Evolutionary conservation across 208 protist species (phyloP).

Genomic region (Strigomonas culicis): DNA sequence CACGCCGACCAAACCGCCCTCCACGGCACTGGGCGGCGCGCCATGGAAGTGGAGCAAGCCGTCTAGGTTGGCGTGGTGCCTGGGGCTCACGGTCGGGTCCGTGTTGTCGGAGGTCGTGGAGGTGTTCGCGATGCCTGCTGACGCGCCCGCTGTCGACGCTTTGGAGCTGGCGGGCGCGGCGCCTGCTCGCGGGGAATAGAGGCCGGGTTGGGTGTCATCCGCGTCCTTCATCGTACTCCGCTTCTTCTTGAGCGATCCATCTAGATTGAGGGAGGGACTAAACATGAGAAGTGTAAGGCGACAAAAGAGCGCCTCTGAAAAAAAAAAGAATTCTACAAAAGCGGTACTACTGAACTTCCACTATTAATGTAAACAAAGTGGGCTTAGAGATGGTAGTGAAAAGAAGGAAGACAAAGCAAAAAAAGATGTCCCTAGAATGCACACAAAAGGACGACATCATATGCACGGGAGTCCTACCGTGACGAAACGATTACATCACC

Average conservation of each 20-base stretch:
- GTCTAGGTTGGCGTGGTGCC: neutral
- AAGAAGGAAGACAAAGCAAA: constrained; percentile 5
- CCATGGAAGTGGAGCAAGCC: too few relatives aligned
- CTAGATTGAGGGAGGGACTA: constrained; percentile 43
- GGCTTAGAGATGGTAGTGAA: too few relatives aligned
- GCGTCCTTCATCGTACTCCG: constrained; percentile 37
- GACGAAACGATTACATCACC: neutral
- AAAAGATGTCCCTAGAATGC: constrained; percentile 5
- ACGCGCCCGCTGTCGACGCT: neutral
- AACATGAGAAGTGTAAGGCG: constrained; percentile 11
- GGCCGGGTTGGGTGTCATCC: constrained; percentile 35
- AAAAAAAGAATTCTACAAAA: constrained; percentile 15
- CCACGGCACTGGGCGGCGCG: too few relatives aligned
- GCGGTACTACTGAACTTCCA: neutral
- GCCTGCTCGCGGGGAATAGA: constrained; percentile 37
- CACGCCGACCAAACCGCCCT: constrained; percentile 27
- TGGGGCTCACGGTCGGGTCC: too few relatives aligned
- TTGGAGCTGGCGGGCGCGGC: neutral
- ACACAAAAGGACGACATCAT: neutral
- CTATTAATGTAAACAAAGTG: neutral
- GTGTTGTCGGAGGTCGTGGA: too few relatives aligned
- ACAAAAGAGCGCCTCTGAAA: constrained; percentile 2
- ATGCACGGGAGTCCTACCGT: neutral
- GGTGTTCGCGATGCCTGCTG: neutral
- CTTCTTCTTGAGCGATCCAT: constrained; percentile 45